Conservation (phyloP, 495 filamentous ascomycete species). For the Oidiodendron maius region DNA sequence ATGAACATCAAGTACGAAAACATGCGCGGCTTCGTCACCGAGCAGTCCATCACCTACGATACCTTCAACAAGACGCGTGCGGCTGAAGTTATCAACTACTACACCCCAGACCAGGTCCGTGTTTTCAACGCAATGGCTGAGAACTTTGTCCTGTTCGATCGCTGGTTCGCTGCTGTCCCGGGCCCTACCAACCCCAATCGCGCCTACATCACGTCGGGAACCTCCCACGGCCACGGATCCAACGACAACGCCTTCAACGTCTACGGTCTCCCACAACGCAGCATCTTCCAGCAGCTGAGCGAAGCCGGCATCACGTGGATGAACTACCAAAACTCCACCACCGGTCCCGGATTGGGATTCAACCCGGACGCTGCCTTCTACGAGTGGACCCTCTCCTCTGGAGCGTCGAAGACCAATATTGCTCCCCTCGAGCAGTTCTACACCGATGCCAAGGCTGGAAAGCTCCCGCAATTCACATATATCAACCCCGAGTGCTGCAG, state of each 20-base stretch:
- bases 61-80: conserved; percentile 32
- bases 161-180: conserved; percentile 44
- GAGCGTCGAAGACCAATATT: conserved; percentile 20
- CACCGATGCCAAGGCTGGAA: conserved; percentile 36
- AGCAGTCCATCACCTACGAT: conserved; percentile 36
- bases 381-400: conserved; percentile 33
- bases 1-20: conserved; percentile 20
- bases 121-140: conserved; percentile 41
- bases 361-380: conserved; percentile 25
- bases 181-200: conserved; percentile 40
- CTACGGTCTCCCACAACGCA: conserved; percentile 33
- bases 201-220: conserved; percentile 38
- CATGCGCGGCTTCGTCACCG: conserved; percentile 42
- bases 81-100: conserved; percentile 45
- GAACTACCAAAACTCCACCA: conserved; percentile 40
- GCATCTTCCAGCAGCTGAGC: conserved; percentile 43
- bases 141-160: conserved; percentile 46
- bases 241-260: conserved; percentile 38
- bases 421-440: conserved; percentile 37
- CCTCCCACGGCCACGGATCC: conserved; percentile 38
- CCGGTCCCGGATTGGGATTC: conserved; percentile 13
- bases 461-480: conserved; percentile 40
- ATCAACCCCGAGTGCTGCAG: conserved; percentile 48
- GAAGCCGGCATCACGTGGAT: conserved; percentile 39
- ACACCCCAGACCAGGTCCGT: conserved; percentile 42